phyloP scores from a whole-genome alignment of 2,329 filamentous ascomycete species.

The Simplicillium sp. region DNA sequence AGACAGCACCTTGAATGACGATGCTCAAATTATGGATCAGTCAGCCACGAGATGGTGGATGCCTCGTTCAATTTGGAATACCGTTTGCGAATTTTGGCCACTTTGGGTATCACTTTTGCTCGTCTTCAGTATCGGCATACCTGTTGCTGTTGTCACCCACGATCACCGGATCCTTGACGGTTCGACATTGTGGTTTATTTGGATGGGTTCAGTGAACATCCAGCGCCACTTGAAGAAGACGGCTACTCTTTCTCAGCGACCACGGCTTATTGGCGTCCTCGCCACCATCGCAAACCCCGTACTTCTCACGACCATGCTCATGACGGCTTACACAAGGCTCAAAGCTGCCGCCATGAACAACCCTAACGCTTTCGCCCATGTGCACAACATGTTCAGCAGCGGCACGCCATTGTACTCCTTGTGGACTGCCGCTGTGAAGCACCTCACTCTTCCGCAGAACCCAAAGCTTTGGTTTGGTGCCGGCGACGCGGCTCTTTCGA shows the following conservation, averaged over 20 bases:
- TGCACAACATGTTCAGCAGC: slow-evolving; percentile 20
- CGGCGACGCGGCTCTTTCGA: slow-evolving; percentile 35
- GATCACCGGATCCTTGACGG: slow-evolving; percentile 34
- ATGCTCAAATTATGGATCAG: too few species aligned
- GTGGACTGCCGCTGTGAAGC: slow-evolving; percentile 17
- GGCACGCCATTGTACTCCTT: slow-evolving; percentile 24
- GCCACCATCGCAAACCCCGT: slow-evolving; percentile 37
- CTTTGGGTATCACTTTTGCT: slow-evolving; percentile 20
- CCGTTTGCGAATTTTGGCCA: slow-evolving; percentile 12
- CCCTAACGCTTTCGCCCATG: slow-evolving; percentile 17
- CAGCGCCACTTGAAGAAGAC: slow-evolving; percentile 25
- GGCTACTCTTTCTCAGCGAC: background rate
- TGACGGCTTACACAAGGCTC: slow-evolving; percentile 31
- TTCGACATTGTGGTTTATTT: slow-evolving; percentile 36
- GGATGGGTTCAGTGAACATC: slow-evolving; percentile 30
- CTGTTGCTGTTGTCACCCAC: slow-evolving; percentile 21
- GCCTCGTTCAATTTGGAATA: background rate
- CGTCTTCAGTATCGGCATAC: slow-evolving; percentile 26
- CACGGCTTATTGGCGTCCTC: slow-evolving; percentile 11
- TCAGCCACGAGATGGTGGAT: too few species aligned
- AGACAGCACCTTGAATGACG: too few species aligned
- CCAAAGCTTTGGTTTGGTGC: slow-evolving; percentile 28
- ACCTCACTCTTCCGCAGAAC: slow-evolving; percentile 7
- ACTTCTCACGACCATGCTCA: slow-evolving; percentile 32
- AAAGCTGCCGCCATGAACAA: slow-evolving; percentile 21